Evolutionary conservation across 345 rosid species (phyloP), one percentile per base, ranked within the genome.

Genomic region (Hypericum perforatum): DNA sequence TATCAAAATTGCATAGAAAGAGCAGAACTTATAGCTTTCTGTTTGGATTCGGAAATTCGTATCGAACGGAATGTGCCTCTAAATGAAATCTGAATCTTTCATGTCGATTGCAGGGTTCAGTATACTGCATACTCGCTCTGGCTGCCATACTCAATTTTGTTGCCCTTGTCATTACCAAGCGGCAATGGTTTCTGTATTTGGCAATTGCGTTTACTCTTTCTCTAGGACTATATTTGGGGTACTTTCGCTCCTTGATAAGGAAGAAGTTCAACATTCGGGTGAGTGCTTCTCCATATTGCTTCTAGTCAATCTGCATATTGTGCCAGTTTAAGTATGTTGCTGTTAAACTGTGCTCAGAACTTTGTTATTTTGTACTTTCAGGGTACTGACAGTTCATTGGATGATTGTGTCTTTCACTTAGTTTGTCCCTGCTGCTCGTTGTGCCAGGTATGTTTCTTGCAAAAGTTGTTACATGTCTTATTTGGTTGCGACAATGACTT

Each of bases 231-330:
- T 86, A 84, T 70, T 52, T 77, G 72, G 94, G 89, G 39, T 82
- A 74, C 72, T 84, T 78, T 65, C 91, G 95, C 16, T 50, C 77
- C 5, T 85, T 66, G 59, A 80, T 82, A 16, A 74, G 76, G 65
- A 76, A 63, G 71, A 90, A 82, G 70, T 90, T 84, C 54, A 90
- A 90, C 63, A 80, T 90, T 66, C 76, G 75, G 81, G 97, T 86
- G 58, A 77, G 91, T 65, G 45, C 40, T n/a, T n/a, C n/a, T n/a
- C n/a, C n/a, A n/a, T n/a, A n/a, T n/a, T n/a, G n/a, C n/a, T n/a
- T n/a, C n/a, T n/a, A n/a, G n/a, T n/a, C n/a, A n/a, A n/a, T n/a
- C n/a, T n/a, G n/a, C n/a, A n/a, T n/a, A n/a, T n/a, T n/a, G n/a
- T n/a, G n/a, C n/a, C n/a, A n/a, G n/a, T n/a, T n/a, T n/a, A n/a